Percentiles rank a stretch among this genome's conserved stretches.
phyloP scores from a whole-genome alignment of 176 grass and related monocot species.

The Rhipidocladum racemiflorum region DNA sequence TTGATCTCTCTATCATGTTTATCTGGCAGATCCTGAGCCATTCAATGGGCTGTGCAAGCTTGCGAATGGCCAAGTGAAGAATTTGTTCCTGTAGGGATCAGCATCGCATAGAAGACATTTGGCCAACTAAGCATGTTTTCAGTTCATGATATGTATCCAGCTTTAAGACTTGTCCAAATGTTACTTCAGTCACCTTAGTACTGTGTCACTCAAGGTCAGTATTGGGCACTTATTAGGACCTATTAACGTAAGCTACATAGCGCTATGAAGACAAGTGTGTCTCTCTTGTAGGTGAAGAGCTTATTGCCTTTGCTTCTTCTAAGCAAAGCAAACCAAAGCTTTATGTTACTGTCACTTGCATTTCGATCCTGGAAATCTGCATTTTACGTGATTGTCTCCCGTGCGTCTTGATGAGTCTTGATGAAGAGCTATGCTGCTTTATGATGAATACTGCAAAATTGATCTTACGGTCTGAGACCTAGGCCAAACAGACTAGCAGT shows the following conservation, averaged over 20 bases:
- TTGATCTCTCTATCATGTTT: conserved; percentile 28
- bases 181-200: conserved; percentile 6
- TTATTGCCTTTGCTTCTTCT: conserved; percentile 16
- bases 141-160: neutral
- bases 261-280: neutral
- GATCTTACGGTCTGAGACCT: neutral
- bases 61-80: conserved; percentile 59
- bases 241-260: conserved; percentile 34
- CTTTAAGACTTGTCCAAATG: conserved; percentile 23
- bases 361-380: neutral
- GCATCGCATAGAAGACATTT: conserved; percentile 16
- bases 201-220: neutral
- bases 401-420: no score
- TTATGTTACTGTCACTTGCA: conserved; percentile 24
- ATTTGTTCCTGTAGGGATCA: conserved; percentile 63
- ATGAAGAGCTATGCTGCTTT: neutral
- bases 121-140: neutral
- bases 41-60: conserved; percentile 82
- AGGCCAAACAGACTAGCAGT: neutral
- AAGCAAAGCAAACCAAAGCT: conserved; percentile 31
- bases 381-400: neutral
- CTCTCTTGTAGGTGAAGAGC: conserved; percentile 13
- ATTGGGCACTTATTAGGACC: conserved; percentile 4
- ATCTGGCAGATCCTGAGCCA: conserved; percentile 45
- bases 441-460: neutral